phyloP scores from a whole-genome alignment of 2,329 filamentous ascomycete genomes.

The Sporothrix variecibatus region DNA sequence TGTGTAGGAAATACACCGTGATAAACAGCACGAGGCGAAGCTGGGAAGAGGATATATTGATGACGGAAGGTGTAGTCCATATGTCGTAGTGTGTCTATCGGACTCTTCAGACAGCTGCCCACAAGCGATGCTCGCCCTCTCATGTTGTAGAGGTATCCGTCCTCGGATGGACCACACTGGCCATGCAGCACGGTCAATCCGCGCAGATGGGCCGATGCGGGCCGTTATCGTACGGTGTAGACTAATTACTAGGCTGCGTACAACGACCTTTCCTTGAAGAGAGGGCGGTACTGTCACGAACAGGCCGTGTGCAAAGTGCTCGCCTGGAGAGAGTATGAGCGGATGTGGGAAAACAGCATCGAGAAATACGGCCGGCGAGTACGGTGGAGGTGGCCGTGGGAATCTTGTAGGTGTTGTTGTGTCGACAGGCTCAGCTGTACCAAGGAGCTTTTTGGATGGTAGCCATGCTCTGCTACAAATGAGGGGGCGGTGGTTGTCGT shows the following conservation, averaged over 20 bases:
- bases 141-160: neutral
- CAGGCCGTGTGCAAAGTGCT: neutral
- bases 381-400: neutral
- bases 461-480: slow-evolving; percentile 17
- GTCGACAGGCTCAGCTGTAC: neutral
- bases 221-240: neutral
- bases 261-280: neutral
- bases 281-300: neutral
- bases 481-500: neutral
- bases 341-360: slow-evolving; percentile 13
- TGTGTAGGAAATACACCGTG: neutral
- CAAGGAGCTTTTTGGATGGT: neutral
- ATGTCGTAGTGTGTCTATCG: neutral
- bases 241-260: neutral
- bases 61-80: neutral
- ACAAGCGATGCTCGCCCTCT: neutral
- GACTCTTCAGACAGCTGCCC: no score
- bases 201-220: neutral
- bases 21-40: slow-evolving; percentile 1
- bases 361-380: slow-evolving; percentile 12
- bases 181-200: neutral
- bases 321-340: slow-evolving; percentile 11
- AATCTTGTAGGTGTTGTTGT: neutral
- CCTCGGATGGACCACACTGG: neutral
- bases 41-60: neutral